Evolutionary conservation across 2,329 filamentous ascomycete genomes (phyloP), one percentile per base, ranked within the genome.

Genomic region (Trichoderma oligosporum): DNA sequence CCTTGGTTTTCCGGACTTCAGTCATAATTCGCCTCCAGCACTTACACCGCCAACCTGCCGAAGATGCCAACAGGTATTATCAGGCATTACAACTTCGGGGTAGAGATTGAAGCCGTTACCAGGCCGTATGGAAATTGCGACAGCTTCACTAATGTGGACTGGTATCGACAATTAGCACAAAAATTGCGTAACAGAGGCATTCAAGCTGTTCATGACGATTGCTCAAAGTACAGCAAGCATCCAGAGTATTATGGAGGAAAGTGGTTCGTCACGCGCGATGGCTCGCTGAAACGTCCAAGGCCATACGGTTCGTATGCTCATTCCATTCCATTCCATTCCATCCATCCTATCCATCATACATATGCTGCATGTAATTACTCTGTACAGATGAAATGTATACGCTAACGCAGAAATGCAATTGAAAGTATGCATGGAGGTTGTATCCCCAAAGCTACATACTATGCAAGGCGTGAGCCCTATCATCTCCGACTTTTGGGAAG

Each of bases 231-330:
- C 61, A 72, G 69, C 67, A 74, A 74, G 58, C 72, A 74, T 27
- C 72, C 72, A 2, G 72, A 74, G 61, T 73, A 74, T 61, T 74
- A 74, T 44, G 71, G 71, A 56, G 71, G 70, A 14, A 74, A 74
- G 62, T 74, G 72, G 72, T 74, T 73, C 59, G 70, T 74, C 56
- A 74, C 72, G 9, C 66, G 71, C 27, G 72, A 74, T 58, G 72
- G 71, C 5, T 74, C 72, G 20, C 61, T 74, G 41, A 71, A 73
- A 60, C 64, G 72, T n/a, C 68, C 68, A 52, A 64, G 65, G 29
- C 71, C 71, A 8, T 67, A 66, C 49, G 71, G 71, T 73, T 65
- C 33, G 69, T 66, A 38, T 7, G 36, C 29, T 29, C 36, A 24
- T 36, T 38, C 16, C 54, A 44, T 35, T 33, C 24, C 25, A 46